These are phyloP conservation scores for Cyberlindnera japonica DNA, from an alignment of 805 yeast genomes.

Conservation along the genomic window DNA sequence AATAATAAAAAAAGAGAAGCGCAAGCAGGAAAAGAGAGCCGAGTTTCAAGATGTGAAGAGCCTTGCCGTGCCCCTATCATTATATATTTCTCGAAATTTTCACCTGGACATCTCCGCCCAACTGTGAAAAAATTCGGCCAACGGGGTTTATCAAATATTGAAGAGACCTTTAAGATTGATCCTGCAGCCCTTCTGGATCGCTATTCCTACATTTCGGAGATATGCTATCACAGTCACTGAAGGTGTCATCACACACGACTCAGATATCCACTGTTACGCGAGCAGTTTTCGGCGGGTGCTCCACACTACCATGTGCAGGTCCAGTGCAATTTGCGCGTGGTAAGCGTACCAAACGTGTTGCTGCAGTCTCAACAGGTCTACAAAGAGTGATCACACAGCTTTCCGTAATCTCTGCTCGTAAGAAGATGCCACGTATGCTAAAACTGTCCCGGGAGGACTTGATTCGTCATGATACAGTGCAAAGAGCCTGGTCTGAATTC, in stretches of 20 bases:
- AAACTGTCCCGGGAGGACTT: slow-evolving; percentile 76
- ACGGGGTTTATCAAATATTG: too few relatives aligned
- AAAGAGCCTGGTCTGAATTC: slow-evolving; percentile 73
- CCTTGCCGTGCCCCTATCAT: too few relatives aligned
- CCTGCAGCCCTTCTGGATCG: not conserved
- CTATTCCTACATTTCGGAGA: not conserved
- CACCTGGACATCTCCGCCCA: too few relatives aligned
- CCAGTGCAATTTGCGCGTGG: slow-evolving; percentile 38
- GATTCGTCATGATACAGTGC: slow-evolving; percentile 77
- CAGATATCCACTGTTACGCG: slow-evolving; percentile 9
- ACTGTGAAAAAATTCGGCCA: slow-evolving; percentile 1
- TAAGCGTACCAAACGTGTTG: slow-evolving; percentile 43
- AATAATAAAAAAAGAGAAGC: too few relatives aligned
- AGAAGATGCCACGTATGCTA: slow-evolving; percentile 82
- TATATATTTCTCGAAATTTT: too few relatives aligned
- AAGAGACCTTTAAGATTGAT: too few relatives aligned
- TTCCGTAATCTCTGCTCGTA: slow-evolving; percentile 79
- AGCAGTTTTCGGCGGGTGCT: slow-evolving; percentile 6
- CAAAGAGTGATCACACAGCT: slow-evolving; percentile 50
- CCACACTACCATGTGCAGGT: slow-evolving; percentile 1
- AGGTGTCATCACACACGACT: not conserved
- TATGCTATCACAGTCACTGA: not conserved
- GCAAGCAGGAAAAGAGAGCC: too few relatives aligned
- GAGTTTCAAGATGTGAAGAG: too few relatives aligned
- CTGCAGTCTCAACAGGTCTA: slow-evolving; percentile 41